phyloP scores from a whole-genome alignment of 768 basidiomycete species.

The Termitomyces titanicus region DNA sequence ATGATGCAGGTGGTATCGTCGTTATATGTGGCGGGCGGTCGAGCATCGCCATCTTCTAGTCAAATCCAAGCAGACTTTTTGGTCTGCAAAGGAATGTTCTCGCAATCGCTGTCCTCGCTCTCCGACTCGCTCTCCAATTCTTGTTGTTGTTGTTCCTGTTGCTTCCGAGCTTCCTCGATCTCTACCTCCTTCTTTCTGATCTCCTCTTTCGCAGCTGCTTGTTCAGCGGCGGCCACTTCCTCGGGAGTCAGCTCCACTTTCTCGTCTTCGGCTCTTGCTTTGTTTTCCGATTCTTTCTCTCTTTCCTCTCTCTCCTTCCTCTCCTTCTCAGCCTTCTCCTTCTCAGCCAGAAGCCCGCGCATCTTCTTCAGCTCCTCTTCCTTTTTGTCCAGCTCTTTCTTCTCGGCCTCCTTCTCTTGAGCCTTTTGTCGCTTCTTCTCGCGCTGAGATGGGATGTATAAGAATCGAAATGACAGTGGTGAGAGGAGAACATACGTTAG shows the following conservation, averaged over 20 bases:
- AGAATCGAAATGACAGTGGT: neutral
- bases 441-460: conserved; percentile 23
- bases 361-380: conserved; percentile 54
- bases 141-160: conserved; percentile 19
- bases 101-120: conserved; percentile 37
- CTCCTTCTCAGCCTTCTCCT: conserved; percentile 44
- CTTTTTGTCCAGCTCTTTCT: conserved; percentile 64
- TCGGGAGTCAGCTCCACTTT: conserved; percentile 21
- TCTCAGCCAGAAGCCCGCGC: conserved; percentile 47
- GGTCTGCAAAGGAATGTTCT: conserved; percentile 30
- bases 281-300: conserved; percentile 22
- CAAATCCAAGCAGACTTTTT: conserved; percentile 19
- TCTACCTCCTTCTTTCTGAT: conserved; percentile 21
- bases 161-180: conserved; percentile 21
- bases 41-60: conserved; percentile 15
- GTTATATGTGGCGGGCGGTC: conserved; percentile 1
- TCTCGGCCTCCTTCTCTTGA: conserved; percentile 53
- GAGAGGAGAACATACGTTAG: conserved; percentile 45
- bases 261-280: conserved; percentile 20
- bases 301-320: conserved; percentile 43
- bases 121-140: conserved; percentile 25
- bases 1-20: conserved; percentile 15
- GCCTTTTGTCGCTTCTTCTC: conserved; percentile 53
- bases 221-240: conserved; percentile 27
- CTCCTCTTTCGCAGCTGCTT: conserved; percentile 19